Conservation (phyloP, 371 early-diverging fungal species). For the Apophysomyces sp. region DNA sequence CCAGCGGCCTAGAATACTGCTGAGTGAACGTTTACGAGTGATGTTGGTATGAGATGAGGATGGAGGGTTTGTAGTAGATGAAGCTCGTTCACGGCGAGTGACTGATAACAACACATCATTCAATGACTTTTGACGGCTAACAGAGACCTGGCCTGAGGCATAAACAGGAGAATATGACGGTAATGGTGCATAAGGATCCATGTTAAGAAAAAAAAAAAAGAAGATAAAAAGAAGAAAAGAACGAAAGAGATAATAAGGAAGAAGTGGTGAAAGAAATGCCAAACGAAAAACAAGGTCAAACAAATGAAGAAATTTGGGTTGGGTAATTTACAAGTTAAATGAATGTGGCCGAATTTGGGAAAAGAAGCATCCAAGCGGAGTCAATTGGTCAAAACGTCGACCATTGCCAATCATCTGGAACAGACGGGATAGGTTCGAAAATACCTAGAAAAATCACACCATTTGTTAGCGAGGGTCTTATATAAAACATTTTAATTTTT, state of each 20-base stretch:
- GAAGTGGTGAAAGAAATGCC: too few relatives aligned
- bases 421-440: background rate
- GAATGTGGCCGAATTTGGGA: background rate
- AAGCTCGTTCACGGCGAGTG: constrained; percentile 4
- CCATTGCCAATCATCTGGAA: background rate
- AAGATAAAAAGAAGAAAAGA: background rate
- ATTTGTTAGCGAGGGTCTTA: too few relatives aligned
- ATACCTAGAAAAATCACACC: too few relatives aligned
- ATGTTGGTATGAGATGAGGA: background rate
- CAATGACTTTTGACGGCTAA: constrained; percentile 14
- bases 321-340: background rate
- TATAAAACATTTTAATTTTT: too few relatives aligned
- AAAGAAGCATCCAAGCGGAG: background rate
- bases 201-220: background rate
- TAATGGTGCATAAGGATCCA: background rate
- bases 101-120: constrained; percentile 16
- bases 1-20: constrained; percentile 2
- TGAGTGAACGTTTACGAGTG: constrained; percentile 4
- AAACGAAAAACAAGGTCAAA: too few relatives aligned
- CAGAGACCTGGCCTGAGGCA: background rate
- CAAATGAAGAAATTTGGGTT: too few relatives aligned
- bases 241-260: background rate
- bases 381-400: background rate
- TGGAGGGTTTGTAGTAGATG: background rate
- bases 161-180: background rate